Percentiles rank a stretch among this genome's conserved stretches.
Evolutionary conservation across 768 basidiomycete species (phyloP).

Genomic region (Paxillus ammoniavirescens): DNA sequence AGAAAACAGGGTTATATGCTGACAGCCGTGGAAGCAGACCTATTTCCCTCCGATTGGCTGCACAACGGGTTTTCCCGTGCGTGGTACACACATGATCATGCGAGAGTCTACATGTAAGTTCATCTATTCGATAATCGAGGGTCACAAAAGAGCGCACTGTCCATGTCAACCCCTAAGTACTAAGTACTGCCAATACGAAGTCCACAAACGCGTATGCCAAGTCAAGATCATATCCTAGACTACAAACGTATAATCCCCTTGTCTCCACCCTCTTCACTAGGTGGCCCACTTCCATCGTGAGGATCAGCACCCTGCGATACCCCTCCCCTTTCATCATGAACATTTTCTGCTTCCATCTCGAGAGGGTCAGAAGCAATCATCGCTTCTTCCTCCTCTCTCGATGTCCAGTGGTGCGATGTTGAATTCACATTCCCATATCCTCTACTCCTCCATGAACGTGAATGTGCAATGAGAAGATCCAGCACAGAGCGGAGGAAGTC

Average conservation of each 20-base stretch:
- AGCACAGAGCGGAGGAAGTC: slow-evolving; percentile 17
- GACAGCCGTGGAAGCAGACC: no score
- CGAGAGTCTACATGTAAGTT: no score
- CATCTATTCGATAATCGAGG: no score
- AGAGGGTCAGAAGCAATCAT: slow-evolving; percentile 23
- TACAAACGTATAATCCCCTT: slow-evolving; percentile 7
- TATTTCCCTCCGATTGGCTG: no score
- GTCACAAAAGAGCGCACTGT: no score
- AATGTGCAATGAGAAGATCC: slow-evolving; percentile 10
- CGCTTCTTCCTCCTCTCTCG: slow-evolving; percentile 31
- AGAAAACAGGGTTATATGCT: no score
- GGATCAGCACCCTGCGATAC: background rate
- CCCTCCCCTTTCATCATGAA: background rate
- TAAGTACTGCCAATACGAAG: background rate
- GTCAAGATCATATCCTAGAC: background rate
- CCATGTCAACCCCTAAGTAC: background rate
- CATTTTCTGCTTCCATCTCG: slow-evolving; percentile 10
- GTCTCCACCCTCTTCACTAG: background rate
- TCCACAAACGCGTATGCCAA: background rate
- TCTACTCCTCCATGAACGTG: slow-evolving; percentile 15
- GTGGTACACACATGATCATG: no score
- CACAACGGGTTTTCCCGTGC: no score
- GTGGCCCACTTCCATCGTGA: background rate
- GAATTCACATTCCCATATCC: slow-evolving; percentile 15
- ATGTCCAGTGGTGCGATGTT: slow-evolving; percentile 31